Evolutionary conservation across 352 stramenopile species (phyloP), one percentile per base, ranked within the genome.

Genomic region (Phytophthora melonis): DNA sequence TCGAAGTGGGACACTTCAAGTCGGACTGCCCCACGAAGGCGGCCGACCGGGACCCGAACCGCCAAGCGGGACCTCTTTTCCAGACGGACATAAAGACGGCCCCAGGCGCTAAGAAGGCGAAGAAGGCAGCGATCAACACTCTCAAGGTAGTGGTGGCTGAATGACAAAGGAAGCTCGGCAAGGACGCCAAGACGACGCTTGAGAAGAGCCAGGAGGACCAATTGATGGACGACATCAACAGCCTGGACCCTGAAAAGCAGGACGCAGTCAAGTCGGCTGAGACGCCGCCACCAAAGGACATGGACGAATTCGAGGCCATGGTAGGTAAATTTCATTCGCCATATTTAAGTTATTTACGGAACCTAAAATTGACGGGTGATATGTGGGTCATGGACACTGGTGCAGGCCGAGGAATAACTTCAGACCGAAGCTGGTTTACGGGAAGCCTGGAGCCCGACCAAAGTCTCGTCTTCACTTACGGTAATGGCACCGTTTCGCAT

Each of bases 51-150:
- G 25, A 74, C 14, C 55, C 53, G 34, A 55, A 69, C 13, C 50
- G 27, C 9, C 8, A 49, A 30, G 65, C 65, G 2, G 53, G 39
- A 2, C 27, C 59, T 0, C 13, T 74, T 0, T 77, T 65, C 18
- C 16, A 54, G 3, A 70, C 65, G 0, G 59, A 74, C 21, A n/a
- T 70, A 2, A 69, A 70, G 0, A 74, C 64, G 34, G 23, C 45
- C 0, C 65, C 53, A 3, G 58, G 39, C 30, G 47, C 58, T 3
- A 68, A 77, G 27, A 63, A 8, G 6, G 32, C 5, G 6, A 73
- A 50, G 5, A 65, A 5, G 5, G 55, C 23, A 3, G 9, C 58
- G 3, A 18, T 68, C 5, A 77, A 74, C 34, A 74, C 59, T 5
- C 62, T 70, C 5, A 67, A 72, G 32, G 52, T 18, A 1, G 39